These are phyloP conservation scores for Colletotrichum costaricense DNA, from an alignment of 2,329 filamentous ascomycete species.

Conservation along the genomic window DNA sequence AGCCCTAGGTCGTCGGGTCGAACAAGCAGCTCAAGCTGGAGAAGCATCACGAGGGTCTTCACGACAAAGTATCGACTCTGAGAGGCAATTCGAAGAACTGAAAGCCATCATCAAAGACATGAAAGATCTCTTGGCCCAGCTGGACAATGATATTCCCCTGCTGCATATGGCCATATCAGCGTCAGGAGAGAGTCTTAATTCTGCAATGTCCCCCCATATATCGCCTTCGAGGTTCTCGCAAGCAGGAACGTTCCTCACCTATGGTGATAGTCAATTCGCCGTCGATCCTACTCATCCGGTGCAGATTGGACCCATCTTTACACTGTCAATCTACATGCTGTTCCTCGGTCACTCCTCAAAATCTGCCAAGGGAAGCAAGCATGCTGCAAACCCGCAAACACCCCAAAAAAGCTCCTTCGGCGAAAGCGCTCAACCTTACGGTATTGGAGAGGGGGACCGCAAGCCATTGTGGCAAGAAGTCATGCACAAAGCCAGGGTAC, in stretches of 20 bases:
- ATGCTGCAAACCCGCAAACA: neutral
- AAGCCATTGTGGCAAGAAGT: slow-evolving; percentile 93
- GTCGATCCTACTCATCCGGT: slow-evolving; percentile 71
- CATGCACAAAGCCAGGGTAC: slow-evolving; percentile 90
- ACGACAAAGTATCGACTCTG: slow-evolving; percentile 58
- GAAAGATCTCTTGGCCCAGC: slow-evolving; percentile 77
- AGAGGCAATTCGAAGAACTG: slow-evolving; percentile 73
- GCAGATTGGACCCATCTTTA: slow-evolving; percentile 90
- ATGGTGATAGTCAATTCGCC: slow-evolving; percentile 86
- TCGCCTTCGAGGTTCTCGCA: slow-evolving; percentile 92
- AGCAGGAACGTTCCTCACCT: slow-evolving; percentile 89
- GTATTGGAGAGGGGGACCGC: slow-evolving; percentile 65
- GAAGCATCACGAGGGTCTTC: slow-evolving; percentile 59
- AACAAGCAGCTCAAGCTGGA: slow-evolving; percentile 74
- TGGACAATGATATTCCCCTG: slow-evolving; percentile 91
- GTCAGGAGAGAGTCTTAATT: slow-evolving; percentile 88
- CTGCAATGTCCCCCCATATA: slow-evolving; percentile 81
- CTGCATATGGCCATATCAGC: slow-evolving; percentile 95
- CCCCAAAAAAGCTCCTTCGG: neutral
- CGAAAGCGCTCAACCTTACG: slow-evolving; percentile 53
- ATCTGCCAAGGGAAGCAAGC: neutral
- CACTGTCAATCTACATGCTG: slow-evolving; percentile 92
- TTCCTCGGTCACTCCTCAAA: slow-evolving; percentile 78
- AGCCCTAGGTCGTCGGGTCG: slow-evolving; percentile 79
- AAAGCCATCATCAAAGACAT: slow-evolving; percentile 79